Percentiles rank a stretch among this genome's conserved stretches.
phyloP scores from a whole-genome alignment of 2,329 filamentous ascomycete species.

The Clarireedia hainanense region DNA sequence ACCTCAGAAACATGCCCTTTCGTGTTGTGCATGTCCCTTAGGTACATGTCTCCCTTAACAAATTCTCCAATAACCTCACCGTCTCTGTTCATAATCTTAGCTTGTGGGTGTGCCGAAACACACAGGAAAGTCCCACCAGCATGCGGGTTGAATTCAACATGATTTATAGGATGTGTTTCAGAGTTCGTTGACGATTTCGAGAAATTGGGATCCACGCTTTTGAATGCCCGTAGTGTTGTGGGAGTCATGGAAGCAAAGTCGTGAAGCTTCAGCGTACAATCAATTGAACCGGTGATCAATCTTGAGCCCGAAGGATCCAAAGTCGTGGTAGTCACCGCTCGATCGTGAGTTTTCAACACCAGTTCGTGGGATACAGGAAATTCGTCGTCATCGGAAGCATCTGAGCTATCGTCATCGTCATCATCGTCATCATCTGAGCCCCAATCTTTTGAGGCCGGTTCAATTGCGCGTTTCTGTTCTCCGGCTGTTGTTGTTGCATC shows the following conservation, averaged over 20 bases:
- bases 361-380: conserved; percentile 91
- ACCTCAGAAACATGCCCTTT: conserved; percentile 94
- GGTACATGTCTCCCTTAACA: conserved; percentile 96
- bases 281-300: conserved; percentile 82
- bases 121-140: conserved; percentile 77
- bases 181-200: conserved; percentile 62
- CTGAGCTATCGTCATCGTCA: conserved; percentile 48
- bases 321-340: conserved; percentile 74
- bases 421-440: conserved; percentile 37
- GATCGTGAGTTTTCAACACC: conserved; percentile 84
- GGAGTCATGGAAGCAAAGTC: conserved; percentile 95
- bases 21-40: conserved; percentile 94
- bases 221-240: conserved; percentile 88
- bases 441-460: conserved; percentile 30
- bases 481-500: conserved; percentile 17
- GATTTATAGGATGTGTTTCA: conserved; percentile 83
- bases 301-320: conserved; percentile 80
- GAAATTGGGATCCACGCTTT: conserved; percentile 78
- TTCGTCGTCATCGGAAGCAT: conserved; percentile 69
- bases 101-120: conserved; percentile 80
- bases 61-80: conserved; percentile 82
- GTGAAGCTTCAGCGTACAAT: conserved; percentile 86
- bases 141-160: conserved; percentile 77
- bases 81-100: conserved; percentile 82
- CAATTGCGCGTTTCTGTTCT: conserved; percentile 25